Evolutionary conservation across 495 filamentous ascomycete genomes (phyloP).

Genomic region (Peziza echinospora): DNA sequence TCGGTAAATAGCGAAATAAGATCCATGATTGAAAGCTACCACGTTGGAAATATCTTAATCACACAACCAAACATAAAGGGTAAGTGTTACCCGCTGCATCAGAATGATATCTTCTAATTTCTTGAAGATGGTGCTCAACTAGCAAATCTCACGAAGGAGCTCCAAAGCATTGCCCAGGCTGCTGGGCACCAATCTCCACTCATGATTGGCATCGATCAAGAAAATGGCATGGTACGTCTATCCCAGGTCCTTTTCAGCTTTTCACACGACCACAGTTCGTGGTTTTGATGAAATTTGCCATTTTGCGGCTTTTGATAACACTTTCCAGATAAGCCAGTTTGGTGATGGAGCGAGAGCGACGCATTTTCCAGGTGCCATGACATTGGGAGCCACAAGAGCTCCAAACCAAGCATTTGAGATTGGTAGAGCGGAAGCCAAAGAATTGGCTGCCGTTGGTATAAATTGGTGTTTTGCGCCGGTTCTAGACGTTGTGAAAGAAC

Average conservation of each 20-base stretch:
- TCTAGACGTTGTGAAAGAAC: slow-evolving; percentile 18
- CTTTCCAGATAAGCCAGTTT: slow-evolving; percentile 18
- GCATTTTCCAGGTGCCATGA: slow-evolving; percentile 21
- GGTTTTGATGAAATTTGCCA: background rate
- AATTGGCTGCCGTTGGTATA: slow-evolving; percentile 19
- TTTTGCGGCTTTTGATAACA: slow-evolving; percentile 6
- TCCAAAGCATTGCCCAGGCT: slow-evolving; percentile 20
- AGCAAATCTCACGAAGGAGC: slow-evolving; percentile 17
- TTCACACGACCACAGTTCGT: too few species aligned
- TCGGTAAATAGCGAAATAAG: slow-evolving; percentile 19
- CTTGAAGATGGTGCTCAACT: slow-evolving; percentile 19
- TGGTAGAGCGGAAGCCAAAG: slow-evolving; percentile 20
- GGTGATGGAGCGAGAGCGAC: slow-evolving; percentile 20
- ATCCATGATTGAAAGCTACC: slow-evolving; percentile 21
- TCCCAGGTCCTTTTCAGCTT: too few species aligned
- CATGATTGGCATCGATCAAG: slow-evolving; percentile 22
- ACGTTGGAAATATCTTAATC: slow-evolving; percentile 19
- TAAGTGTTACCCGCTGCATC: background rate
- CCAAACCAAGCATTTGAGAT: slow-evolving; percentile 20
- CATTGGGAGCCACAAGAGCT: slow-evolving; percentile 20
- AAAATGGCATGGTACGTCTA: slow-evolving; percentile 22
- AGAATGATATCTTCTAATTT: too few species aligned
- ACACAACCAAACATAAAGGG: slow-evolving; percentile 17
- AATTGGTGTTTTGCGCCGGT: slow-evolving; percentile 22
- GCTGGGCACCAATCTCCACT: slow-evolving; percentile 19